Conservation (phyloP, 371 early-diverging fungal species). For the Lichtheimia ornata region DNA sequence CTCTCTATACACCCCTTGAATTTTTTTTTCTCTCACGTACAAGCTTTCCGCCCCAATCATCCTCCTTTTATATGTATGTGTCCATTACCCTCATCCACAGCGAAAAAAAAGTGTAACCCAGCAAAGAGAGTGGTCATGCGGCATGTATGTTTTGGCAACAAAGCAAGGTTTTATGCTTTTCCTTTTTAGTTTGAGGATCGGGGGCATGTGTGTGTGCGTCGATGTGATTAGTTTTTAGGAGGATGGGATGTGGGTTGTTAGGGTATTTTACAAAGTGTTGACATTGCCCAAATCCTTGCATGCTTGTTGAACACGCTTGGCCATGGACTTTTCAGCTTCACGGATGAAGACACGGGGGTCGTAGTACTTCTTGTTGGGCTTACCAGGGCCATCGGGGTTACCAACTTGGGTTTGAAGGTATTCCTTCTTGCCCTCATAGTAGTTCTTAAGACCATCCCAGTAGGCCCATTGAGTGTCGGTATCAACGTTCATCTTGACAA, state of each 20-base stretch:
- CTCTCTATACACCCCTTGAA: no score
- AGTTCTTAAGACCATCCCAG: conserved; percentile 71
- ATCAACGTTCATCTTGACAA: conserved; percentile 95
- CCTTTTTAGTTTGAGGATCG: background rate
- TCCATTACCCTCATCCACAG: no score
- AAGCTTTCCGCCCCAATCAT: no score
- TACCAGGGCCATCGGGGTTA: conserved; percentile 85
- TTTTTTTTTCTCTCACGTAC: no score
- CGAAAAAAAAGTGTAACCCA: no score
- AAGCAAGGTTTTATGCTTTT: background rate
- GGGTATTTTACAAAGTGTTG: conserved; percentile 57
- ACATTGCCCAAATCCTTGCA: conserved; percentile 81
- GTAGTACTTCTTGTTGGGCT: conserved; percentile 94
- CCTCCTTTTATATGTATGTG: no score
- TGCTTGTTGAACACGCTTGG: conserved; percentile 75
- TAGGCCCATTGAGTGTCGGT: conserved; percentile 83
- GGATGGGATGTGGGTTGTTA: background rate
- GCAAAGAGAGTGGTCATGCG: no score
- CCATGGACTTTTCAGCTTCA: conserved; percentile 84
- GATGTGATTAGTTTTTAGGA: background rate
- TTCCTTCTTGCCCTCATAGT: conserved; percentile 68
- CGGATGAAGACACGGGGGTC: conserved; percentile 66
- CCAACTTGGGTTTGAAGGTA: conserved; percentile 89
- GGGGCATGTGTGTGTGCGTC: background rate
- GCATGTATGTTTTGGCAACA: no score